Percentiles rank a stretch among this genome's conserved stretches.
Evolutionary conservation across 495 filamentous ascomycete genomes (phyloP).

Genomic region (Tuber calosporum): DNA sequence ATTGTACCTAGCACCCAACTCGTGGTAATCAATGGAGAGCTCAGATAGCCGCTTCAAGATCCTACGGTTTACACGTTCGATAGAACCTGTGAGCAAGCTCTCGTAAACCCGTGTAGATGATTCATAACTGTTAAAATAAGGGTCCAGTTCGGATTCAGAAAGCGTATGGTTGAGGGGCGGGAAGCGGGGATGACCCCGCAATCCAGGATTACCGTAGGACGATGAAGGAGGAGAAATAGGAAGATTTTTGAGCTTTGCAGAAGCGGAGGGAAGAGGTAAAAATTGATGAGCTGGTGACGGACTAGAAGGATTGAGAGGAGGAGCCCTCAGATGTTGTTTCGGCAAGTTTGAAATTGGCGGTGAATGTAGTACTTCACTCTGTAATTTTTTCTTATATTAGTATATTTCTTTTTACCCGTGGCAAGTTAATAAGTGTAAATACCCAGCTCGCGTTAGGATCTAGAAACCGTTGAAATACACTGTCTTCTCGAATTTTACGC

Average conservation of each 20-base stretch:
- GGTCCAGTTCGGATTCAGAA: slow-evolving; percentile 83
- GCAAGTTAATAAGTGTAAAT: slow-evolving; percentile 35
- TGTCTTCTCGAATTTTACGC: slow-evolving; percentile 88
- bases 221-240: slow-evolving; percentile 49
- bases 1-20: slow-evolving; percentile 88
- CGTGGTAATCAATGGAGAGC: slow-evolving; percentile 78
- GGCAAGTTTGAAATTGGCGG: slow-evolving; percentile 85
- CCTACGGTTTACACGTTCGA: slow-evolving; percentile 90
- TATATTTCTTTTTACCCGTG: slow-evolving; percentile 38
- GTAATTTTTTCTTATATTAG: slow-evolving; percentile 10
- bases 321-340: slow-evolving; percentile 86
- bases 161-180: slow-evolving; percentile 68
- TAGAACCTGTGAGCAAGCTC: slow-evolving; percentile 73
- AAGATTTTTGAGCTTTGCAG: slow-evolving; percentile 69
- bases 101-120: slow-evolving; percentile 81
- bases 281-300: slow-evolving; percentile 80
- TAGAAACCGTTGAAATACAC: slow-evolving; percentile 93
- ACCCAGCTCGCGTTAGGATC: slow-evolving; percentile 99
- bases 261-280: slow-evolving; percentile 75
- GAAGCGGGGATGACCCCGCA: slow-evolving; percentile 68
- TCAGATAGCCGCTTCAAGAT: slow-evolving; percentile 75
- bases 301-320: slow-evolving; percentile 85
- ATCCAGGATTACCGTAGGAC: slow-evolving; percentile 52
- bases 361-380: slow-evolving; percentile 88
- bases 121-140: slow-evolving; percentile 91